Base-by-base conservation (phyloP, 78 protist species). In the Dictyostelium citrinum region DNA sequence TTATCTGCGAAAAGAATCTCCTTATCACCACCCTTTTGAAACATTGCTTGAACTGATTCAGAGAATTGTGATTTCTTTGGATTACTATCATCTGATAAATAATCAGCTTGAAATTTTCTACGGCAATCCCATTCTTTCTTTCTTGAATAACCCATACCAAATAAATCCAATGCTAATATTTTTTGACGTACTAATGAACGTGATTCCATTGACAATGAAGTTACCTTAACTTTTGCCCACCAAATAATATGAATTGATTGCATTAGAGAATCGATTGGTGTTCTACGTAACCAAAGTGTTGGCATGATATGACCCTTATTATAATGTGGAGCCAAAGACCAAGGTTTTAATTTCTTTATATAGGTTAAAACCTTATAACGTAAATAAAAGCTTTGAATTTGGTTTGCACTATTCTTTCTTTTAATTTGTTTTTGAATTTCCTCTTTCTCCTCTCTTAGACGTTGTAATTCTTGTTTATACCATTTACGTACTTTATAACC, bases 1-100 rank as follows among this genome's bases (percentile, higher is more conserved):
- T 90, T 45, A 82, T 79, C 96, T 6, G 97, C 96, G 58, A 97
- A 97, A 3, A 84, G 64, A 27, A 84, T 84, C 45, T 84, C 91
- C 17, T 75, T 84, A 41, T 84, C 91, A 74, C 90, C 91, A n/a
- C 82, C 77, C 27, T 76, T 83, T 43, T 91, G 84, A 43, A 86
- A 81, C 7, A 93, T 29, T 24, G 35, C 39, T 76, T 82, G 92
- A 31, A 93, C 71, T 1, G 93, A 86, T 41, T 83, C 82, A 2
- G 45, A 6, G 72, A 80, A 93, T 78, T 93, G 84, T 14, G 11
- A 20, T 46, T 67, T 61, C 91, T 93, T 93, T 55, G 96, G 96
- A 64, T 93, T 83, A 55, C 61, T 45, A 41, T 82, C 94, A 35
- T 79, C 67, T 2, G 83, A 64, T 24, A 93, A 5, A 20, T 93